Base-by-base conservation (phyloP, 768 basidiomycete genomes). In the Roridomyces roridus region DNA sequence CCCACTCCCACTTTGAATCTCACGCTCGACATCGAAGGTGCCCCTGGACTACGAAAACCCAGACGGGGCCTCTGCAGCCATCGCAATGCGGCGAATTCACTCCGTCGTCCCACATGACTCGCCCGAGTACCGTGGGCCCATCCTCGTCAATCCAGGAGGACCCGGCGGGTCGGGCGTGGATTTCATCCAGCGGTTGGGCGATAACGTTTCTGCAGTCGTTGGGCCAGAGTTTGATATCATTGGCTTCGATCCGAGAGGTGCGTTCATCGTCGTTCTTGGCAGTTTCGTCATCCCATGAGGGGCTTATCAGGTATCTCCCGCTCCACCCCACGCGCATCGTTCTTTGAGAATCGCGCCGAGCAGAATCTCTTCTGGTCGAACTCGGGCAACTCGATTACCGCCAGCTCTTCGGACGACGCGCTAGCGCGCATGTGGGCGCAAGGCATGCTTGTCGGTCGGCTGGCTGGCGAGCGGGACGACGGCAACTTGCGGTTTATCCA, bases 241-340 rank as follows among this genome's bases (percentile, higher is more conserved):
- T 17, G 58, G 67, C 10, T 64, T 67, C 29, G 67, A 67, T 61
- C 67, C 67, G 21, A 57, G 67, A 29, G 67, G 67, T 64, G 40
- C 23, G 59, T 56, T n/a, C 8, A 35, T 3, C 25, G 21, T 34
- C 21, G 20, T 5, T 15, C 2, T 26, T 21, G 24, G 36, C 24
- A 11, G 8, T 6, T 31, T 23, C 11, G 25, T 15, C 25, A 5
- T 36, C 15, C 15, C n/a, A 43, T 34, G 17, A 24, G 7, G n/a
- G n/a, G n/a, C n/a, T n/a, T n/a, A n/a, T n/a, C n/a, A 65, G 66
- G 66, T n/a, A 52, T 64, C 36, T 31, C 29, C 8, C 53, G 45
- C 1, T 62, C 65, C 24, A 62, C 52, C 1, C 65, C 63, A 1
- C 48, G 55, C 11, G 43, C 55, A 18, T 46, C 48, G 17, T 56